These are phyloP conservation scores for Erysimum cheiri DNA, from an alignment of 441 rosid species.

Conservation along the genomic window DNA sequence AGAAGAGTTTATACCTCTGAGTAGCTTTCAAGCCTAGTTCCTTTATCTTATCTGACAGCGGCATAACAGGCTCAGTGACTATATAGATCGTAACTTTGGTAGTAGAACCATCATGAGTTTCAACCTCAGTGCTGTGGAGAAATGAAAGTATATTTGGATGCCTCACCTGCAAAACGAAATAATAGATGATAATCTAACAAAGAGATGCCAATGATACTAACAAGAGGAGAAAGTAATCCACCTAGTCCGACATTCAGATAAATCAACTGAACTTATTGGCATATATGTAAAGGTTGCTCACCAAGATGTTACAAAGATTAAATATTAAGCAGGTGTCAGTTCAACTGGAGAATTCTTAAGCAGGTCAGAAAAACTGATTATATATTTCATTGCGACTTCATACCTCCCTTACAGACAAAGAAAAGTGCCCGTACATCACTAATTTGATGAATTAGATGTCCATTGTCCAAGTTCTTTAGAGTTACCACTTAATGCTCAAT, in stretches of 20 bases:
- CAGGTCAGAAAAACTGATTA: neutral
- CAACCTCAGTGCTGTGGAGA: constrained; percentile 95
- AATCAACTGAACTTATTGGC: constrained; percentile 6
- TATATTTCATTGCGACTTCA: constrained; percentile 2
- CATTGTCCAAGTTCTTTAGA: neutral
- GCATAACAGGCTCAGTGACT: constrained; percentile 98
- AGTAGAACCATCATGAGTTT: constrained; percentile 70
- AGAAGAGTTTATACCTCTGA: constrained; percentile 67
- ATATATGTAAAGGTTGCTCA: neutral
- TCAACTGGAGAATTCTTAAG: constrained; percentile 13
- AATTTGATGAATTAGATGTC: constrained; percentile 15
- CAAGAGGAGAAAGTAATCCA: constrained; percentile 17
- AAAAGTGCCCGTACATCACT: constrained; percentile 2
- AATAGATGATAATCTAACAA: constrained; percentile 19
- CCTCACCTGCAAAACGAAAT: constrained; percentile 73
- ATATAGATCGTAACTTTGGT: constrained; percentile 82
- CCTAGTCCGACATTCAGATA: neutral
- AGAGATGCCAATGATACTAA: constrained; percentile 15
- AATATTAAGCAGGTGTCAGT: constrained; percentile 12
- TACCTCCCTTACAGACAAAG: constrained; percentile 12
- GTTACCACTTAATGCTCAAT: neutral
- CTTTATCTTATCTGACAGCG: constrained; percentile 87
- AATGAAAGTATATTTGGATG: constrained; percentile 96
- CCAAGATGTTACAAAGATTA: constrained; percentile 8
- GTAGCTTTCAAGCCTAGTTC: constrained; percentile 91